phyloP scores from a whole-genome alignment of 352 stramenopile genomes.

The Pythium rishiriense region DNA sequence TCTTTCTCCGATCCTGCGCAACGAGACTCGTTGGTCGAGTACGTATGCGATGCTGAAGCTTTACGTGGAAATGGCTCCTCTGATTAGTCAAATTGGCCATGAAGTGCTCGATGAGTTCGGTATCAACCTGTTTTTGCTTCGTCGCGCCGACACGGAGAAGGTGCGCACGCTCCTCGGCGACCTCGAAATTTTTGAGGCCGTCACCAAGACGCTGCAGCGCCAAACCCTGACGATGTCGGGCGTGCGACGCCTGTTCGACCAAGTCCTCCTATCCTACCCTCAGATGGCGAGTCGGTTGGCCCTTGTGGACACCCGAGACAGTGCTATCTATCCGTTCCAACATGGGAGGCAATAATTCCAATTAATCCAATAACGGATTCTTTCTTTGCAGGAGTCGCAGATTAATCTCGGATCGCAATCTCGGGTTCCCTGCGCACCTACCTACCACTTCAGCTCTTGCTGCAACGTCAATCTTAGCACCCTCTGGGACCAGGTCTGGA shows the following conservation, averaged over 20 bases:
- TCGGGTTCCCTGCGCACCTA: too few species aligned
- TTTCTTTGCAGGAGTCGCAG: too few species aligned
- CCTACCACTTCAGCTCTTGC: too few species aligned
- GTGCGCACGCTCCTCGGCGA: constrained; percentile 10
- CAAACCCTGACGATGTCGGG: constrained; percentile 14
- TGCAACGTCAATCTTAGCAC: too few species aligned
- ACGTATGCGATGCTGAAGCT: constrained; percentile 8
- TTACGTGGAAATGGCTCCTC: constrained; percentile 7
- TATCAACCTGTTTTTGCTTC: constrained; percentile 12
- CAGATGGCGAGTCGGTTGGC: neutral
- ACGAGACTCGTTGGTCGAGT: constrained; percentile 28
- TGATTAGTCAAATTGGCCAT: constrained; percentile 12
- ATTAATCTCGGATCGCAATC: too few species aligned
- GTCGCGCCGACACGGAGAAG: constrained; percentile 1
- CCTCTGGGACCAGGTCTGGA: too few species aligned
- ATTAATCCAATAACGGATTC: constrained; percentile 9
- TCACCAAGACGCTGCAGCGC: constrained; percentile 25
- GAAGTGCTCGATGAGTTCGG: constrained; percentile 15
- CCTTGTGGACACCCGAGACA: neutral
- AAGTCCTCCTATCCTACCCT: constrained; percentile 2
- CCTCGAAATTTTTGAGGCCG: constrained; percentile 17
- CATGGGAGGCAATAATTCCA: neutral
- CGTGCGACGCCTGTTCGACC: constrained; percentile 11
- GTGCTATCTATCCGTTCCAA: neutral
- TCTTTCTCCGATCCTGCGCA: constrained; percentile 14